These are phyloP conservation scores for Camelina hispida DNA, from an alignment of 345 rosid species.

Conservation along the genomic window DNA sequence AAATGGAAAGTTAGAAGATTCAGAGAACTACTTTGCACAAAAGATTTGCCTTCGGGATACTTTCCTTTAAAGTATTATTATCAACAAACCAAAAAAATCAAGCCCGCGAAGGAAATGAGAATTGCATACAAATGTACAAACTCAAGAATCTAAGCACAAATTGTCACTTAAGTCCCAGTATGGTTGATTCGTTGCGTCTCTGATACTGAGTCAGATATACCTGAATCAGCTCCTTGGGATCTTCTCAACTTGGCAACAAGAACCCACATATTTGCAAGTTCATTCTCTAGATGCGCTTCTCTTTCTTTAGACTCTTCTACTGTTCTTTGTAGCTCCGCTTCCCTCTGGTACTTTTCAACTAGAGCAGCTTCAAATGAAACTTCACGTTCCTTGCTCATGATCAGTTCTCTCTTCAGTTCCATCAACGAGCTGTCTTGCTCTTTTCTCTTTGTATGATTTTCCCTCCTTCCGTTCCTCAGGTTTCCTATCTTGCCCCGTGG, in stretches of 20 bases:
- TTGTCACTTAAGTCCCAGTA: constrained; percentile 36
- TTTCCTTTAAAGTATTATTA: constrained; percentile 4
- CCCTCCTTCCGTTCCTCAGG: constrained; percentile 57
- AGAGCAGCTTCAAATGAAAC: constrained; percentile 71
- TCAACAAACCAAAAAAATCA: constrained; percentile 10
- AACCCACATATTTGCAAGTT: constrained; percentile 99
- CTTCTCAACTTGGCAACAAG: constrained; percentile 89
- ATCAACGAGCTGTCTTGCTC: constrained; percentile 63
- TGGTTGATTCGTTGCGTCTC: constrained; percentile 33
- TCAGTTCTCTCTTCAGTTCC: constrained; percentile 81
- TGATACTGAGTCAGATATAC: constrained; percentile 44
- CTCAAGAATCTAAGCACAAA: constrained; percentile 4
- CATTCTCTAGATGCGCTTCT: constrained; percentile 94
- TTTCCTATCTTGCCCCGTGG: constrained; percentile 52
- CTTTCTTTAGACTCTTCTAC: constrained; percentile 88
- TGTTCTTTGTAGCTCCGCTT: constrained; percentile 71
- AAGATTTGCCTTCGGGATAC: background rate
- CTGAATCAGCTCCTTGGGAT: constrained; percentile 57
- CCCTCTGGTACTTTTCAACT: constrained; percentile 69
- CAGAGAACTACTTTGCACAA: constrained; percentile 11
- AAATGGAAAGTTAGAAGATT: background rate
- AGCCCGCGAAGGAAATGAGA: background rate
- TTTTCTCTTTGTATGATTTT: constrained; percentile 53
- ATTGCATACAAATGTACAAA: background rate
- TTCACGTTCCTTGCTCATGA: constrained; percentile 71